phyloP scores from a whole-genome alignment of 345 rosid genomes.

The Eucalyptus erythrocorys region DNA sequence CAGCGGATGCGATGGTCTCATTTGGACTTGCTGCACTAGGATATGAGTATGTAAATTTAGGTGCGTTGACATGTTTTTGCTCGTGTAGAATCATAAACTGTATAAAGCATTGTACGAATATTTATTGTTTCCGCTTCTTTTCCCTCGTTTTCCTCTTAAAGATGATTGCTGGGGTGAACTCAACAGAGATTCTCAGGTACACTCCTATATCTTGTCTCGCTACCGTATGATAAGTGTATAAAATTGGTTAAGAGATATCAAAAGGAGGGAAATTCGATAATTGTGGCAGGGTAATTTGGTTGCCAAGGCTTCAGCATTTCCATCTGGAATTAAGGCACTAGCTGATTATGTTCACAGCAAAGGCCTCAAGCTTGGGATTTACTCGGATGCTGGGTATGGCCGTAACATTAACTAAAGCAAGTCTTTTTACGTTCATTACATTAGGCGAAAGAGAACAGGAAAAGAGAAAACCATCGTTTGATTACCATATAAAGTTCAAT shows the following conservation, averaged over 20 bases:
- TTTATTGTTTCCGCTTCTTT: not conserved
- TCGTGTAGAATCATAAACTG: not conserved
- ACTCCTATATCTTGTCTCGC: not conserved
- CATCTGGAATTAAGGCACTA: slow-evolving; percentile 34
- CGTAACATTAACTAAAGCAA: not conserved
- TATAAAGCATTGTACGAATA: not conserved
- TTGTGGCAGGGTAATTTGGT: slow-evolving; percentile 26
- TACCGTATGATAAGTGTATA: not conserved
- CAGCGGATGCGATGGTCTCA: slow-evolving; percentile 43
- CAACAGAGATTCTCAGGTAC: slow-evolving; percentile 25
- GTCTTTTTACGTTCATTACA: not conserved
- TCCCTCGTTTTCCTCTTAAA: not conserved
- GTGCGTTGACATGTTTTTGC: not conserved
- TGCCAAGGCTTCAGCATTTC: slow-evolving; percentile 26
- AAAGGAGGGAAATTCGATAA: not conserved
- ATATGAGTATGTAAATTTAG: slow-evolving; percentile 33
- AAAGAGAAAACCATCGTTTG: not conserved
- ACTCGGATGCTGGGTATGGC: slow-evolving; percentile 33
- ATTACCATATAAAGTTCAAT: not conserved
- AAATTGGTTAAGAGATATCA: not conserved
- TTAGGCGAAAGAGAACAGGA: not conserved
- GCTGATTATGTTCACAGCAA: slow-evolving; percentile 36
- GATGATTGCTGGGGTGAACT: slow-evolving; percentile 52
- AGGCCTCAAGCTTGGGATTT: slow-evolving; percentile 39
- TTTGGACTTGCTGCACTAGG: slow-evolving; percentile 27